Base-by-base conservation (phyloP, 495 filamentous ascomycete genomes). In the Penicillium verhagenii region DNA sequence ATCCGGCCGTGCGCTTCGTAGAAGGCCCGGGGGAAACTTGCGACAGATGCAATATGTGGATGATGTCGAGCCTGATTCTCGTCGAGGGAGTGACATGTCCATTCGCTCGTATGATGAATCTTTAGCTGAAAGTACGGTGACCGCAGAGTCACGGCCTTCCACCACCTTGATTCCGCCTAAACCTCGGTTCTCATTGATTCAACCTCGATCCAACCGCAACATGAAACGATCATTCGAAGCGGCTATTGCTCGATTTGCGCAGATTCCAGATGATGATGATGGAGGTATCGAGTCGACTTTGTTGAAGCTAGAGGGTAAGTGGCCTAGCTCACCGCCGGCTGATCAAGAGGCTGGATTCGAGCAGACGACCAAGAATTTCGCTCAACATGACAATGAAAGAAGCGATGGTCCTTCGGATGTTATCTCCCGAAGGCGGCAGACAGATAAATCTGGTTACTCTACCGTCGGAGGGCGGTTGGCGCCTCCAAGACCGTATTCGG, bases 221-320 rank as follows among this genome's bases (percentile, higher is more conserved):
- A 74, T 94, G 73, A 80, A 90, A 37, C 88, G 89, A 10, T 96
- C 92, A 1, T 97, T 97, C 53, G 90, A 97, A 70, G 86, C 83
- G 9, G 93, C 95, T 52, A 90, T 96, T 24, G 87, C 91, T 46
- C 87, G 90, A 60, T 85, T 98, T 57, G 90, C 92, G 8, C 84
- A 88, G 52, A 89, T 98, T 20, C 91, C 92, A 0, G 95, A 99
- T 66, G 89, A 93, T 54, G 89, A 90, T 50, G 91, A 94, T 68
- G 93, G 92, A n/a, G 92, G 93, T 18, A 82, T 97, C 45, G 94
- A 97, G 65, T 91, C 92, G 13, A 91, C 94, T 6, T 65, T 99
- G 56, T 72, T 93, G 56, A 97, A 97, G 61, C 80, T 99, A 4
- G 95, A 99, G 75, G 94, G 94, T 6, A 92, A 87, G 61, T 95